A percentile compares a stretch with the other conserved stretches of the same genome.
phyloP scores from a whole-genome alignment of 257 asterid species.

The Avicennia marina region DNA sequence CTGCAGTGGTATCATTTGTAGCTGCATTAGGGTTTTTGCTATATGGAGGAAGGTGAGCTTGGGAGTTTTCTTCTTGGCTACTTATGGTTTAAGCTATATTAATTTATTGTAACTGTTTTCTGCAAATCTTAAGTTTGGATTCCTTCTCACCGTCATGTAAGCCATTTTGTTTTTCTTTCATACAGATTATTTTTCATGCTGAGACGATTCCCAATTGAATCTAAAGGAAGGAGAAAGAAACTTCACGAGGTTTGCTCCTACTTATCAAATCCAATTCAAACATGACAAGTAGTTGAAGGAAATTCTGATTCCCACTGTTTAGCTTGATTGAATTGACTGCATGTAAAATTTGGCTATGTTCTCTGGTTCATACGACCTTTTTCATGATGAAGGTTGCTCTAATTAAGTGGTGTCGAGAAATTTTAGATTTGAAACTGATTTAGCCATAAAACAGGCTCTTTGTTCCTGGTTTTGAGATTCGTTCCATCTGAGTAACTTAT shows the following conservation, averaged over 20 bases:
- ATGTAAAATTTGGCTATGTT: too few relatives aligned
- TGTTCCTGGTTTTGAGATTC: too few relatives aligned
- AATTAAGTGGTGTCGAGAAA: too few relatives aligned
- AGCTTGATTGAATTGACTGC: constrained; percentile 5
- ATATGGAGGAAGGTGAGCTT: constrained; percentile 88
- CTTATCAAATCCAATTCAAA: constrained; percentile 5
- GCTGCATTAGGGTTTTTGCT: constrained; percentile 93
- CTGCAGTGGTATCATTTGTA: constrained; percentile 73
- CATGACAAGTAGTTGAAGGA: background rate
- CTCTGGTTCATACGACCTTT: too few relatives aligned
- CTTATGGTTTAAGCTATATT: background rate
- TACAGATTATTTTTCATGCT: constrained; percentile 86
- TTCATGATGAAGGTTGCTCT: too few relatives aligned
- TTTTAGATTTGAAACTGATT: too few relatives aligned
- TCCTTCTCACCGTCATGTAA: background rate
- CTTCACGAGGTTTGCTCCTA: constrained; percentile 70
- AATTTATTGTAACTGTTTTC: too few relatives aligned
- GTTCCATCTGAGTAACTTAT: too few relatives aligned
- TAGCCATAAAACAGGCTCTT: too few relatives aligned
- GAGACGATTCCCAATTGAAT: constrained; percentile 89
- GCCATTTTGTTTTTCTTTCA: constrained; percentile 4
- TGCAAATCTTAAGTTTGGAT: constrained; percentile 3
- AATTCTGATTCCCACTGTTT: background rate
- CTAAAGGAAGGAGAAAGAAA: constrained; percentile 94
- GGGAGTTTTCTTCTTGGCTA: constrained; percentile 4